Evolutionary conservation across 257 asterid species (phyloP), one percentile per base, ranked within the genome.

Genomic region (Osmanthus fragrans): DNA sequence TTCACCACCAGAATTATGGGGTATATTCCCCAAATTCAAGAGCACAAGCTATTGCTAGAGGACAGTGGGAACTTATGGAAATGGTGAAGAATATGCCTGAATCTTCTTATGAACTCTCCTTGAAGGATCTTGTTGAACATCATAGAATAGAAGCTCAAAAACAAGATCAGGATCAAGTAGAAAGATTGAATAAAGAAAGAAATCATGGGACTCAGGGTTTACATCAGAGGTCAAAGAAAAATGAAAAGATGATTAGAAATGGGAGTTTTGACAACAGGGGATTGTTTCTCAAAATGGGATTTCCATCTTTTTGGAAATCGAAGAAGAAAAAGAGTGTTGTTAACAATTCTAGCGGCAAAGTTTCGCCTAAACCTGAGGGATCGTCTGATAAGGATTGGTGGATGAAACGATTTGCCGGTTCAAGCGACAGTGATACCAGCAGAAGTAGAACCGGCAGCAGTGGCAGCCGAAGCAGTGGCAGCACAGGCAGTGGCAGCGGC

Each of bases 41-140:
- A 74, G 75, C 93, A n/a, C 86, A 86, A 5, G 97, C 96, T n/a
- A 93, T 93, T 51, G 93, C 86, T 0, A 86, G 89, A 72, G 97
- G 97, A 16, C 94, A 88, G 81, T 79, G 84, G 87, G 98, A 93
- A 66, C 97, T 91, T 4, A 93, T 93, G 98, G 98, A 93, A 27
- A 91, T 93, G 97, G 97, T 91, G 54, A 90, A 82, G 54, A 84
- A 84, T 78, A 91, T 93, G 97, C 96, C 97, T 4, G 97, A 91
- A 66, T 80, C 94, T 1, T 85, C 86, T 70, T 93, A 90, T 64
- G 97, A 91, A 40, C 90, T 93, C 1, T 82, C 98, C 16, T 71
- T 93, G 37, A 93, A 86, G 34, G 98, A 93, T 81, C 82, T 93
- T 0, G 98, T 93, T 3, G 98, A 90, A 81, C 84, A 86, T 23